Percentiles rank a stretch among this genome's conserved stretches.
Evolutionary conservation across 192 early-diverging fungal genomes (phyloP).

Genomic region (Fimicolochytrium jonesii): DNA sequence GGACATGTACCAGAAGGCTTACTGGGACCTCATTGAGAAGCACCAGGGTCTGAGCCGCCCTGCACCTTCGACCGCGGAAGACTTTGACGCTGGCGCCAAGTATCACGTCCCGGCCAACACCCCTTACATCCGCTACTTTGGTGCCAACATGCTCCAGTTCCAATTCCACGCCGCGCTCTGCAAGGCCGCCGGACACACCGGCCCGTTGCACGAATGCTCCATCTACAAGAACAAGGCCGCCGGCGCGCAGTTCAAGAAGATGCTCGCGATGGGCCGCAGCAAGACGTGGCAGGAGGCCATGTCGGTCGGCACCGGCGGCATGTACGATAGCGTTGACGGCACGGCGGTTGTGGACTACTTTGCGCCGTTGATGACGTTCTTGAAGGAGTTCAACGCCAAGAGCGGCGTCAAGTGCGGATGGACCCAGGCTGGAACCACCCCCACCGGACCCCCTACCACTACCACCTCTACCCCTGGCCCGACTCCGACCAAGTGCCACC

Average conservation of each 20-base stretch:
- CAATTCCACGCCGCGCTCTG: conserved; percentile 28
- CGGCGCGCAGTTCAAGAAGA: conserved; percentile 18
- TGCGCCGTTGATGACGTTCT: conserved; percentile 25
- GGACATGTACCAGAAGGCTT: conserved; percentile 25
- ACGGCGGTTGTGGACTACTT: conserved; percentile 29
- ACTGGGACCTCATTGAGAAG: conserved; percentile 14
- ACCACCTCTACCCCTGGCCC: neutral
- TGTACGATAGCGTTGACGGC: conserved; percentile 24
- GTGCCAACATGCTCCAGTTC: conserved; percentile 24
- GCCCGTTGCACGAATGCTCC: conserved; percentile 35
- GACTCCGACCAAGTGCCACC: neutral
- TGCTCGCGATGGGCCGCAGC: conserved; percentile 25
- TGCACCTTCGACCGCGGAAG: conserved; percentile 4
- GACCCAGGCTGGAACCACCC: neutral
- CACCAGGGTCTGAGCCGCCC: conserved; percentile 26
- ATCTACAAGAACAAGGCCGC: conserved; percentile 33
- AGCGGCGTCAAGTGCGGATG: conserved; percentile 14
- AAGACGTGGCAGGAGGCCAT: conserved; percentile 29
- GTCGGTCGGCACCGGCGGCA: conserved; percentile 9
- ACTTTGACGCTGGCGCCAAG: conserved; percentile 25
- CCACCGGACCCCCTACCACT: neutral
- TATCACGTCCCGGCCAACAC: conserved; percentile 8
- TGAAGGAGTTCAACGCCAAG: conserved; percentile 22
- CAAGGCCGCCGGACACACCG: conserved; percentile 10
- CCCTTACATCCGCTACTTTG: conserved; percentile 35